These are phyloP conservation scores for Colletotrichum tanaceti DNA, from an alignment of 2,329 filamentous ascomycete genomes.

Conservation along the genomic window DNA sequence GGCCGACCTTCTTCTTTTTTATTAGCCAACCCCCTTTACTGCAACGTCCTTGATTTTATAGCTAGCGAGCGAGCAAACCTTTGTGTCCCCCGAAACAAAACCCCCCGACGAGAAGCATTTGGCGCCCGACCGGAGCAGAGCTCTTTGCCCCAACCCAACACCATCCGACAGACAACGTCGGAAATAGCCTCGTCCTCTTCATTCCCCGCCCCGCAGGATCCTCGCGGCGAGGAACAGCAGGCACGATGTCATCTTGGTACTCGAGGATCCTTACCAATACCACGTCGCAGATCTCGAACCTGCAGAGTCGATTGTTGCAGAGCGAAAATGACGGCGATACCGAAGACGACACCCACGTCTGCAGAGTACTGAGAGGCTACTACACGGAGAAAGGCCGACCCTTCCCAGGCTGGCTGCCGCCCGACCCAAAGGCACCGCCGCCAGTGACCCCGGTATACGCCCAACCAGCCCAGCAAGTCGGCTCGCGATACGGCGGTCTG, in stretches of 20 bases:
- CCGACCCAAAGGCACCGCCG: constrained; percentile 82
- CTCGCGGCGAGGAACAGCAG: constrained; percentile 34
- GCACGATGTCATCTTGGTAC: constrained; percentile 82
- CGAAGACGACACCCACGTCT: constrained; percentile 94
- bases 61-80: constrained; percentile 25
- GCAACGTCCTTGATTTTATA: background rate
- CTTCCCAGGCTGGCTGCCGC: constrained; percentile 88
- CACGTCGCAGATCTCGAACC: constrained; percentile 72
- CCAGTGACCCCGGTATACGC: constrained; percentile 65
- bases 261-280: constrained; percentile 76
- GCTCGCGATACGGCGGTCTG: constrained; percentile 65
- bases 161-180: constrained; percentile 28
- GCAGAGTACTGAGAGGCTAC: constrained; percentile 90
- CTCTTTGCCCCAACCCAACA: constrained; percentile 37
- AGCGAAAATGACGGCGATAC: constrained; percentile 76
- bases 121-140: constrained; percentile 19
- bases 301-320: constrained; percentile 76
- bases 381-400: constrained; percentile 88
- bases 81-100: background rate
- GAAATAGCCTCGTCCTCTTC: background rate
- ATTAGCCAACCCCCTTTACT: background rate
- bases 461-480: constrained; percentile 57
- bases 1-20: constrained; percentile 9
- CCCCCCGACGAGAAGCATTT: constrained; percentile 2
- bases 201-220: constrained; percentile 35